Evolutionary conservation across 169 alveolate species (phyloP).

Genomic region (Cystoisospora suis): DNA sequence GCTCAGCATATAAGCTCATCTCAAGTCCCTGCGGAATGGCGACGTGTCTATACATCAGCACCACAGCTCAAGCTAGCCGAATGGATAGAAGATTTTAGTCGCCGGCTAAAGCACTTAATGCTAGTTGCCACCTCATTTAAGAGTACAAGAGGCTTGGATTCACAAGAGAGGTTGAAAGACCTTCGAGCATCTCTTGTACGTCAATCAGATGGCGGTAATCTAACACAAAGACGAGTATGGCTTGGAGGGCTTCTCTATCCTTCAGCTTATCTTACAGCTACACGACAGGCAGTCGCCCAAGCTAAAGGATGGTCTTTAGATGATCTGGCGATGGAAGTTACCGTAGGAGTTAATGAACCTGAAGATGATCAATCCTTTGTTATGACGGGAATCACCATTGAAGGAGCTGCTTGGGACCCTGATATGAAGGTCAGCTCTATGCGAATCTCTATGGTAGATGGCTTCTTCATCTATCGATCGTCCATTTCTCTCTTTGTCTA

Average conservation of each 20-base stretch:
- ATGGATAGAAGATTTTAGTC: slow-evolving; percentile 88
- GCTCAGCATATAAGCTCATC: slow-evolving; percentile 82
- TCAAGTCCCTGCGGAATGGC: slow-evolving; percentile 86
- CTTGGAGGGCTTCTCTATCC: slow-evolving; percentile 73
- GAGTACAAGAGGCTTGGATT: background rate
- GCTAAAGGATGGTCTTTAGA: slow-evolving; percentile 66
- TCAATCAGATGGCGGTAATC: slow-evolving; percentile 60
- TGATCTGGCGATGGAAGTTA: slow-evolving; percentile 59
- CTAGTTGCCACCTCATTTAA: slow-evolving; percentile 36
- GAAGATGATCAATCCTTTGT: slow-evolving; percentile 61
- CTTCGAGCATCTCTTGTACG: slow-evolving; percentile 46
- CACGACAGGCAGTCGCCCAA: slow-evolving; percentile 72
- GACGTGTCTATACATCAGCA: slow-evolving; percentile 73
- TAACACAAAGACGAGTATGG: slow-evolving; percentile 66
- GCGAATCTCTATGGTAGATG: too few relatives aligned
- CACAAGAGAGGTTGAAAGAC: slow-evolving; percentile 56
- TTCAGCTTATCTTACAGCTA: slow-evolving; percentile 74
- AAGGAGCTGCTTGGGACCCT: slow-evolving; percentile 69
- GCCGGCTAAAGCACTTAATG: slow-evolving; percentile 80
- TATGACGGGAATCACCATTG: slow-evolving; percentile 65
- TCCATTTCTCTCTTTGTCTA: too few relatives aligned
- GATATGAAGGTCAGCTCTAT: slow-evolving; percentile 31
- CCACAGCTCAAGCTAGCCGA: slow-evolving; percentile 80
- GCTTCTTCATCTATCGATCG: too few relatives aligned
- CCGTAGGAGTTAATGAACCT: slow-evolving; percentile 44